Evolutionary conservation across 805 yeast species (phyloP), one percentile per base, ranked within the genome.

Genomic region (Saccharomycopsis capsularis): DNA sequence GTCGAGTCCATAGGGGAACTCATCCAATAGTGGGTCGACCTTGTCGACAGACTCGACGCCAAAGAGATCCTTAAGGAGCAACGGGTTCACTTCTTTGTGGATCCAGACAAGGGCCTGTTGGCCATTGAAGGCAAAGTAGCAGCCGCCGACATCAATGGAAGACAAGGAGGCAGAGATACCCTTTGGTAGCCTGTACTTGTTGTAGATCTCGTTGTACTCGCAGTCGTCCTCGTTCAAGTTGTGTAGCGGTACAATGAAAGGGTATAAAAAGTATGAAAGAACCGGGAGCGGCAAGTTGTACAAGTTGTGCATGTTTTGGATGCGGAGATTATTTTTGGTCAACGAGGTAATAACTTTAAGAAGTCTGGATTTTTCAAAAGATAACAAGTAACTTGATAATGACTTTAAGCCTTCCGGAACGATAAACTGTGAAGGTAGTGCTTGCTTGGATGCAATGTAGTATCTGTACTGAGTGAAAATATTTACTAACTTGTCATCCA

Each of bases 391-490:
- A 57, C 81, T 74, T 7, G 91, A 79, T 47, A 91, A 68, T 40
- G 86, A 79, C 50, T 78, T 78, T 57, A 93, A 68, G 7, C 91
- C 78, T 40, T 84, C 86, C 0, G 99, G 98, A 62, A 91, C 70
- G 4, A 91, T 74, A 53, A 93, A 68, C 59, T 85, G 88, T 13
- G 79, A 72, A 3, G 75, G 66, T 0, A 69, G 65, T 42, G 71
- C 64, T 23, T 68, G 64, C 11, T 69, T 67, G 5, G 73, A 70
- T 18, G 71, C 74, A 19, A 69, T 54, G 1, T 67, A 63, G 15
- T 46, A 27, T 52, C 85, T 72, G 57, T 82, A 85, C 45, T 76
- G 75, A 0, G 83, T 75, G 49, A 79, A 73, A 11, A 83, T 71
- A 30, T 77, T 79, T 5, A 73, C 68, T 30, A 81, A 51, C 54